These are phyloP conservation scores for Gossypium anomalum DNA, from an alignment of 345 rosid genomes.

Conservation along the genomic window DNA sequence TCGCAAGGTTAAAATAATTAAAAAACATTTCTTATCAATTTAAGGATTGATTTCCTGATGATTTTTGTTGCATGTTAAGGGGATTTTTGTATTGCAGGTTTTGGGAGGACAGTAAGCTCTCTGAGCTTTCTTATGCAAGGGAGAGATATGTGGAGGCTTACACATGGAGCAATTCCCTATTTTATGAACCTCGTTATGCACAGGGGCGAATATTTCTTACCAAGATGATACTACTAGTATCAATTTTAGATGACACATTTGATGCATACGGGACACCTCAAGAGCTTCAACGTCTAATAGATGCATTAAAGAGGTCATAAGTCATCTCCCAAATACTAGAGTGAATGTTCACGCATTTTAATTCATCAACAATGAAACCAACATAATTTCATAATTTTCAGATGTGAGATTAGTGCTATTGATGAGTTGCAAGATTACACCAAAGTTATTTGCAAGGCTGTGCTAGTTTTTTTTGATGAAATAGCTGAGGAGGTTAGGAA, in stretches of 20 bases:
- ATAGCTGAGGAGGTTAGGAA: not conserved
- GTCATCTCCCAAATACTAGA: not conserved
- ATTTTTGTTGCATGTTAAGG: not conserved
- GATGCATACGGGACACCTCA: not conserved
- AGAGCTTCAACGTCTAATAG: not conserved
- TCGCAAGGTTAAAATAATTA: not conserved
- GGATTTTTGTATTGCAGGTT: not conserved
- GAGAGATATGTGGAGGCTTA: constrained; percentile 7
- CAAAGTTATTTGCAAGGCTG: constrained; percentile 10
- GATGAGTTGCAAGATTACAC: constrained; percentile 2
- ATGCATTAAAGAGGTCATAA: not conserved
- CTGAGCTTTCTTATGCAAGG: not conserved
- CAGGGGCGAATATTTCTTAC: not conserved
- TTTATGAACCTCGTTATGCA: not conserved
- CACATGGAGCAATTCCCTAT: not conserved
- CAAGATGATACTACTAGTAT: not conserved
- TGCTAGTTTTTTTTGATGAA: not conserved
- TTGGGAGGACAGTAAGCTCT: not conserved
- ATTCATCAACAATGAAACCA: too few species aligned
- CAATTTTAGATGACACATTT: constrained; percentile 5
- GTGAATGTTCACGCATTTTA: not conserved
- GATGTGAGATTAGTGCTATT: not conserved
- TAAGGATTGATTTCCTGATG: not conserved
- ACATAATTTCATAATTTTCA: not conserved
- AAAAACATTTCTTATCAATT: not conserved